Conservation (phyloP, 2,329 filamentous ascomycete genomes). For the Sordariomycetes sp. region DNA sequence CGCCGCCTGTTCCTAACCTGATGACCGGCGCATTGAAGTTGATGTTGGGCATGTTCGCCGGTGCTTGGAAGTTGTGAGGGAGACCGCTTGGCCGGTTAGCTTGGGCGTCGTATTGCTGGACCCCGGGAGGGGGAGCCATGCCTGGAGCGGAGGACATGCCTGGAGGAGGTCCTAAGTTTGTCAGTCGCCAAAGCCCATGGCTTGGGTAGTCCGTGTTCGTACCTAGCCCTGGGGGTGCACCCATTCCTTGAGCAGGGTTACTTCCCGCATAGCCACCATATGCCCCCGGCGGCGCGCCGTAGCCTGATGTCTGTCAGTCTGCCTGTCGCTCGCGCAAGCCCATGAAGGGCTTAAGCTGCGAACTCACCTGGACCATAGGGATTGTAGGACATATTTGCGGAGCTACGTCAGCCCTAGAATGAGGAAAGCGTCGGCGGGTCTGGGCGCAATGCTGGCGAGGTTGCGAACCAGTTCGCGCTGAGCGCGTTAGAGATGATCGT, state of each 20-base stretch:
- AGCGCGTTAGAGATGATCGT: too few species aligned
- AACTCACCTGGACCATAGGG: slow-evolving; percentile 49
- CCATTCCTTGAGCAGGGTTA: slow-evolving; percentile 56
- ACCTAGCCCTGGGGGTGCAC: slow-evolving; percentile 77
- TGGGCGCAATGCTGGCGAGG: too few species aligned
- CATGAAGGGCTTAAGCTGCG: slow-evolving; percentile 4
- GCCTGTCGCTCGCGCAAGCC: slow-evolving; percentile 3
- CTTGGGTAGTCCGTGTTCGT: slow-evolving; percentile 20
- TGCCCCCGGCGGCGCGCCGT: slow-evolving; percentile 65
- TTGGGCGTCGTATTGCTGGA: slow-evolving; percentile 67
- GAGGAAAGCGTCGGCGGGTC: too few species aligned
- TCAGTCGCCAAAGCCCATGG: background rate
- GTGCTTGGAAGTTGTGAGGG: slow-evolving; percentile 77
- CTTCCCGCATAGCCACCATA: slow-evolving; percentile 62
- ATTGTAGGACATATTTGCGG: slow-evolving; percentile 51
- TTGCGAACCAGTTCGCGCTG: too few species aligned
- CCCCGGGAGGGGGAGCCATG: slow-evolving; percentile 67
- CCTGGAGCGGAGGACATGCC: slow-evolving; percentile 75
- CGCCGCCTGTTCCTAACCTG: slow-evolving; percentile 70
- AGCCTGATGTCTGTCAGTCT: too few species aligned
- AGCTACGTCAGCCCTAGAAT: too few species aligned
- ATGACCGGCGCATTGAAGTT: slow-evolving; percentile 98
- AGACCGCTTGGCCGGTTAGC: slow-evolving; percentile 73
- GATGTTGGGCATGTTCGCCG: slow-evolving; percentile 90
- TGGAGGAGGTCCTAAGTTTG: slow-evolving; percentile 58